Conservation (phyloP, 441 rosid species). For the Arabidopsis hybrid region DNA sequence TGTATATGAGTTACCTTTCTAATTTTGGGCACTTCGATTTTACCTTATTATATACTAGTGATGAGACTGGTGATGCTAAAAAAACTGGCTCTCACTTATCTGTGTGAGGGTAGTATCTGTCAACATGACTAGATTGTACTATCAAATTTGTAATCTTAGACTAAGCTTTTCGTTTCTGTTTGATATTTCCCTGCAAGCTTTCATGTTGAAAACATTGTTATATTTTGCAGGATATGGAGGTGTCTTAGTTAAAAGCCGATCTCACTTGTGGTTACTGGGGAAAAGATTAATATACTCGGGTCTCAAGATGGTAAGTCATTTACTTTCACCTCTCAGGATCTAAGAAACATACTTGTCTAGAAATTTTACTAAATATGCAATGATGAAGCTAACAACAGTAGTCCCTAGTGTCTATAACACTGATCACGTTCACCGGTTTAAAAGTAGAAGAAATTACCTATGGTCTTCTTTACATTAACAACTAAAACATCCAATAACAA, state of each 20-base stretch:
- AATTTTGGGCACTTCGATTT: not conserved
- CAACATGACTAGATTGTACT: constrained; percentile 10
- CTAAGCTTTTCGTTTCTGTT: not conserved
- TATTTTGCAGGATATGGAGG: constrained; percentile 20
- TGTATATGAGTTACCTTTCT: not conserved
- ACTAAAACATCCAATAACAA: too few relatives aligned
- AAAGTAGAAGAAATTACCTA: not conserved
- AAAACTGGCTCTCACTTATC: too few relatives aligned
- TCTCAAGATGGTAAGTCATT: constrained; percentile 2
- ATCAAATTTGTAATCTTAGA: constrained; percentile 1
- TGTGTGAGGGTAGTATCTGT: not conserved
- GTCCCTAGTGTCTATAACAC: not conserved
- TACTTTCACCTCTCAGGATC: not conserved
- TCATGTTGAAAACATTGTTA: not conserved
- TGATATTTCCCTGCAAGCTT: not conserved
- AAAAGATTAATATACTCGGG: constrained; percentile 10
- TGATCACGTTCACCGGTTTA: not conserved
- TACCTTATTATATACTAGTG: not conserved
- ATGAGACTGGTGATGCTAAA: not conserved
- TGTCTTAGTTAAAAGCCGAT: constrained; percentile 17
- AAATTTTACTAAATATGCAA: not conserved
- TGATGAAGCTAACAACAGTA: not conserved
- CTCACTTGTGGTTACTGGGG: not conserved
- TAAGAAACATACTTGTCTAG: not conserved
- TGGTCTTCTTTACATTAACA: not conserved